Conservation (phyloP, 2,329 filamentous ascomycete genomes). For the Balansia obtecta region DNA sequence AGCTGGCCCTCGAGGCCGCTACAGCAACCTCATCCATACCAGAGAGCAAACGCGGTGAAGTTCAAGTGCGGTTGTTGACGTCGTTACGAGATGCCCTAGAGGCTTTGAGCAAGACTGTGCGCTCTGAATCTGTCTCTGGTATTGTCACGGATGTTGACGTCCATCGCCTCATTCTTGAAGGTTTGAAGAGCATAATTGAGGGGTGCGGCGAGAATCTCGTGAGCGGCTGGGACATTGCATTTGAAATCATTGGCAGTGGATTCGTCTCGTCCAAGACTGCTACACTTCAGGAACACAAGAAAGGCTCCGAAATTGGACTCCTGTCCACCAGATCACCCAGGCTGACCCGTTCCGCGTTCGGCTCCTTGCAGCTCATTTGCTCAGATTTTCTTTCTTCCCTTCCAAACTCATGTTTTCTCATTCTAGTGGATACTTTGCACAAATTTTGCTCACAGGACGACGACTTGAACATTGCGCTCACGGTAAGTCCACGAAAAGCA, state of each 20-base stretch:
- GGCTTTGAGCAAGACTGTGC: conserved; percentile 39
- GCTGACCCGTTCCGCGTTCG: conserved; percentile 77
- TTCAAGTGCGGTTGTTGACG: conserved; percentile 61
- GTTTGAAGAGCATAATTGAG: conserved; percentile 71
- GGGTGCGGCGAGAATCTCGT: conserved; percentile 75
- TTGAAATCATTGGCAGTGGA: conserved; percentile 73
- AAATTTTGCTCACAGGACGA: conserved; percentile 82
- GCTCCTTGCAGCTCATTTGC: conserved; percentile 80
- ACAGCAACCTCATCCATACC: conserved; percentile 40
- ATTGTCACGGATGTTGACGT: conserved; percentile 63
- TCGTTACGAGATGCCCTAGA: conserved; percentile 50
- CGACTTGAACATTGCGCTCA: conserved; percentile 90
- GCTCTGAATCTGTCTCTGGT: conserved; percentile 41
- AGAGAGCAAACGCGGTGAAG: conserved; percentile 37
- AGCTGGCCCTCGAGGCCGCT: conserved; percentile 44
- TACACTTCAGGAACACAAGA: conserved; percentile 19
- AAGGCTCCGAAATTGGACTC: conserved; percentile 17
- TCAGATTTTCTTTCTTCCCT: conserved; percentile 79
- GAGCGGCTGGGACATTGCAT: conserved; percentile 74
- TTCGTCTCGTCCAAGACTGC: conserved; percentile 40
- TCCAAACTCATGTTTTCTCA: conserved; percentile 58
- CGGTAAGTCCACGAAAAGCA: conserved; percentile 37
- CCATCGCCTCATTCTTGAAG: conserved; percentile 67
- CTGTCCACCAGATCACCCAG: conserved; percentile 52
- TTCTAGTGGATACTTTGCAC: conserved; percentile 76